These are phyloP conservation scores for Ganoderma multipileum DNA, from an alignment of 1,284 basidiomycete species.

Conservation along the genomic window DNA sequence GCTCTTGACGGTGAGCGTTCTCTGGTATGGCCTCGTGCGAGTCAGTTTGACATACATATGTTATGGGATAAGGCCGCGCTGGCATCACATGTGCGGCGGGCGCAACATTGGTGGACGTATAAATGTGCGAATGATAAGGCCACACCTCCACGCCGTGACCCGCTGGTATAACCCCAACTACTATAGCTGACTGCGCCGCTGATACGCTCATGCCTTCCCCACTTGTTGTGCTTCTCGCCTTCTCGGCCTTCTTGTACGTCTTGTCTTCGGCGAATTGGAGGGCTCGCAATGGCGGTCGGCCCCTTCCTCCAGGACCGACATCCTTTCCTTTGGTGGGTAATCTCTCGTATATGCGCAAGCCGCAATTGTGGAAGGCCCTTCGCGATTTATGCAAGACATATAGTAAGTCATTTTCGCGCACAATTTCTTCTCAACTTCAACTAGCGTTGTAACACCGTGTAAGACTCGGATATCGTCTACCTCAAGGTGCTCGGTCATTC, in stretches of 20 bases:
- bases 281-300: not conserved
- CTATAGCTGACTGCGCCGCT: not conserved
- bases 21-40: not conserved
- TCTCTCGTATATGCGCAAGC: not conserved
- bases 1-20: not conserved
- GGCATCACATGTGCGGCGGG: not conserved
- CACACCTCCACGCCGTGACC: not conserved
- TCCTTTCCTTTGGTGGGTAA: conserved; percentile 4
- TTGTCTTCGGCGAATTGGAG: not conserved
- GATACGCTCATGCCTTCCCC: not conserved
- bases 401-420: not conserved
- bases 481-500: conserved; percentile 5
- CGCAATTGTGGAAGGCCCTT: conserved; percentile 6
- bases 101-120: too few relatives aligned
- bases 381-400: conserved; percentile 4
- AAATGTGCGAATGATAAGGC: too few relatives aligned
- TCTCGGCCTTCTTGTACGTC: not conserved
- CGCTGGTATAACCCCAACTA: not conserved
- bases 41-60: not conserved
- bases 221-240: not conserved
- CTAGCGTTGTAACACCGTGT: not conserved
- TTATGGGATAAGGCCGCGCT: too few relatives aligned
- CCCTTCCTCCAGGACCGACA: conserved; percentile 11
- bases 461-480: conserved; percentile 14
- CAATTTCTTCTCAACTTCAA: not conserved